Conservation (phyloP, 1,139 yeast species). For the Debaryomyces subglobosus region DNA sequence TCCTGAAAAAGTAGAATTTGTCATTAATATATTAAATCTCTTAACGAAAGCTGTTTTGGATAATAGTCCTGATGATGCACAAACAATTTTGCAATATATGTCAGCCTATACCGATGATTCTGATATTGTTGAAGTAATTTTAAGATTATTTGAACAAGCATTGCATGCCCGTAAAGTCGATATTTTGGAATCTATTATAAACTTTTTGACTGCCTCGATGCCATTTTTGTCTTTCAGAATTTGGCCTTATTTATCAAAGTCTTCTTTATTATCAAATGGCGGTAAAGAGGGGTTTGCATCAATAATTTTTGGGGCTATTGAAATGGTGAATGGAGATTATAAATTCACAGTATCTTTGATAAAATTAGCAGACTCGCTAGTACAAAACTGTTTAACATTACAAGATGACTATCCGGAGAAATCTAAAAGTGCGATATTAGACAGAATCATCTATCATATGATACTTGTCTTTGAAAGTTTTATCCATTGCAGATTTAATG, state of each 20-base stretch:
- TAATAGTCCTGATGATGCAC: constrained; percentile 43
- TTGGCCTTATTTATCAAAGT: constrained; percentile 76
- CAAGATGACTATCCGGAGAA: constrained; percentile 41
- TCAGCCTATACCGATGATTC: constrained; percentile 63
- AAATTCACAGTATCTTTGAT: constrained; percentile 63
- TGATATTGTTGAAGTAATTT: constrained; percentile 70
- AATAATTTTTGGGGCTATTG: constrained; percentile 70
- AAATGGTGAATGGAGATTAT: constrained; percentile 69
- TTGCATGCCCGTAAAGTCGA: constrained; percentile 56
- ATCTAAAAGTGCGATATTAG: constrained; percentile 57
- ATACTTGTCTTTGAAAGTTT: constrained; percentile 75
- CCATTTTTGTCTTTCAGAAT: constrained; percentile 63
- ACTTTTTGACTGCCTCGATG: constrained; percentile 53
- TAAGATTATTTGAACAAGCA: constrained; percentile 69
- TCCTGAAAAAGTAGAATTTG: constrained; percentile 37
- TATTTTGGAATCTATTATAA: constrained; percentile 50
- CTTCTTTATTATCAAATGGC: constrained; percentile 63
- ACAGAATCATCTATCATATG: constrained; percentile 58
- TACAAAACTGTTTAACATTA: constrained; percentile 53
- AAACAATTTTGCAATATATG: constrained; percentile 54
- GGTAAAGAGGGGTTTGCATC: constrained; percentile 73
- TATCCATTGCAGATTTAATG: constrained; percentile 65
- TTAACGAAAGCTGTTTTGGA: constrained; percentile 52
- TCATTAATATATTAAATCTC: constrained; percentile 54
- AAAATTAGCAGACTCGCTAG: constrained; percentile 55